phyloP scores from a whole-genome alignment of 192 early-diverging fungal species.

The Dispira parvispora region DNA sequence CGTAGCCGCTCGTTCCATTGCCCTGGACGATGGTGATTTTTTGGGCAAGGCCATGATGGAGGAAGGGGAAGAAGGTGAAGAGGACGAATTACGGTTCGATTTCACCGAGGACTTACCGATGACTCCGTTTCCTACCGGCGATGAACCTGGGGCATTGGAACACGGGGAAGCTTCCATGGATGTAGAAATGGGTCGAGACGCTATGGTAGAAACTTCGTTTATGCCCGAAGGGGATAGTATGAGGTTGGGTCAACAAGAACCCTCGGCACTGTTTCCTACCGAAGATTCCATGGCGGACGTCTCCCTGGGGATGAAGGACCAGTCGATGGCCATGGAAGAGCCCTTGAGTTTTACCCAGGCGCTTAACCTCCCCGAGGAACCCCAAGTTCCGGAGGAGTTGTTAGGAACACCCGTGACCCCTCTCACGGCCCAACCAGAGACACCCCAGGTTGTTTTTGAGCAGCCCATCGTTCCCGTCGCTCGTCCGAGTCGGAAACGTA shows the following conservation, averaged over 20 bases:
- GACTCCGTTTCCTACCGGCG: conserved; percentile 18
- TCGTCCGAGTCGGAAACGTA: conserved; percentile 26
- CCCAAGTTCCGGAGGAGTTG: background rate
- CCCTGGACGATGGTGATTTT: conserved; percentile 28
- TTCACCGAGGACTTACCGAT: conserved; percentile 26
- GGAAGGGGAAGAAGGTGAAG: conserved; percentile 9
- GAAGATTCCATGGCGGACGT: background rate
- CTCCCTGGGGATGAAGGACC: background rate
- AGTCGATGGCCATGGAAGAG: background rate
- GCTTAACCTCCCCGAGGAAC: background rate
- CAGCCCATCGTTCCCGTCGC: conserved; percentile 7
- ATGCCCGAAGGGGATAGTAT: conserved; percentile 15
- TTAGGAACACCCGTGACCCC: conserved; percentile 10
- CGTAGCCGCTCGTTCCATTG: conserved; percentile 24
- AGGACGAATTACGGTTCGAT: conserved; percentile 35
- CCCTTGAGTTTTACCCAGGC: conserved; percentile 3
- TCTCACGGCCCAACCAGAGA: background rate
- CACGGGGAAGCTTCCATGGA: conserved; percentile 24
- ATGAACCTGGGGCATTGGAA: background rate
- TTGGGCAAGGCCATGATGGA: conserved; percentile 19
- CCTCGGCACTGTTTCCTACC: background rate
- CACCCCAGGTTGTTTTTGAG: conserved; percentile 2
- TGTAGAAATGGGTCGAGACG: conserved; percentile 42
- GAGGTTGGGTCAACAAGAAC: background rate
- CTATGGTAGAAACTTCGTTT: conserved; percentile 20